Evolutionary conservation across 257 asterid species (phyloP).

Genomic region (Salvia miltiorrhiza): DNA sequence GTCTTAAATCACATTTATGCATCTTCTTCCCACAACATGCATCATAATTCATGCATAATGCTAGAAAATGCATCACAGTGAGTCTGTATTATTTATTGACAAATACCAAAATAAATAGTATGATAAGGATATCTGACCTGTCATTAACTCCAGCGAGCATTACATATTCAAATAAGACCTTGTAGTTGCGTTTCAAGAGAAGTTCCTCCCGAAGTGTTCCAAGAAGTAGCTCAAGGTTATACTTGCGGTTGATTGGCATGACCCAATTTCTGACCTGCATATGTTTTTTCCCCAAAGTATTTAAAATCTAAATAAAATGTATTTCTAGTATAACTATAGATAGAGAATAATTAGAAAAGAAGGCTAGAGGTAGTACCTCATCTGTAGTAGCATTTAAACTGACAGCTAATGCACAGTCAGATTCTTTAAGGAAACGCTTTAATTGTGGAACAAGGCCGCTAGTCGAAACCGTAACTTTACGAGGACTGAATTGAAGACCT

Average conservation of each 20-base stretch:
- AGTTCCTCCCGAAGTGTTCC: constrained; percentile 85
- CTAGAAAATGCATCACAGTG: no score
- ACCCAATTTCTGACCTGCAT: constrained; percentile 94
- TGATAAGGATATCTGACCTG: constrained; percentile 44
- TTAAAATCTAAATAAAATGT: not conserved
- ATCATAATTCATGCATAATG: not conserved
- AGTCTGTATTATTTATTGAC: not conserved
- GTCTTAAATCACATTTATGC: not conserved
- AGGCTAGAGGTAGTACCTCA: constrained; percentile 55
- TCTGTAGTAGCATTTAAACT: constrained; percentile 96
- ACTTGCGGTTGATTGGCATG: constrained; percentile 97
- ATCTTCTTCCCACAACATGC: not conserved
- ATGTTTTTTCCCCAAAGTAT: no score
- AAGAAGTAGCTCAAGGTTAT: constrained; percentile 76
- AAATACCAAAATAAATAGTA: not conserved
- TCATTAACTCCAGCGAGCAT: constrained; percentile 98
- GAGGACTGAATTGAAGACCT: constrained; percentile 96
- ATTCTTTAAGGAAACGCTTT: constrained; percentile 77
- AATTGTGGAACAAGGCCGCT: constrained; percentile 95
- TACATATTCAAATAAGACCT: constrained; percentile 90
- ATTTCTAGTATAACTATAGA: not conserved
- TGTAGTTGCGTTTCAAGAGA: constrained; percentile 61
- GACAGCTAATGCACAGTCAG: constrained; percentile 90
- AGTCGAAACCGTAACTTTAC: constrained; percentile 93
- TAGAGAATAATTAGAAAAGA: not conserved